Conservation (phyloP, 306 rosid genomes). For the Acacia crassicarpa region DNA sequence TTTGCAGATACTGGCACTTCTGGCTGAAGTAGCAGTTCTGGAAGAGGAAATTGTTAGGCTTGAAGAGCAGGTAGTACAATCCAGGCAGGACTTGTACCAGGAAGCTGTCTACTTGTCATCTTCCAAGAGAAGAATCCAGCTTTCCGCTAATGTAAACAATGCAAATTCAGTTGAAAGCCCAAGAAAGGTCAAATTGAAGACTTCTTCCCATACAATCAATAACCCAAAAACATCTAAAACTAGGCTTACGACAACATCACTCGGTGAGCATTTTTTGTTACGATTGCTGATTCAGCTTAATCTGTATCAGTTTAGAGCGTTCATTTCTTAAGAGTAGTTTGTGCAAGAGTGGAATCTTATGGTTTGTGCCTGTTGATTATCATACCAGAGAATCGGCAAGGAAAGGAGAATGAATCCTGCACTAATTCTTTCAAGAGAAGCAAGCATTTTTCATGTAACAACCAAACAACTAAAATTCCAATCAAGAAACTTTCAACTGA, state of each 20-base stretch:
- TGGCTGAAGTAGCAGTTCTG: conserved; percentile 95
- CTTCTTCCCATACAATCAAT: conserved; percentile 38
- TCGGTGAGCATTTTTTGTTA: conserved; percentile 47
- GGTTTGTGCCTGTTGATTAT: conserved; percentile 25
- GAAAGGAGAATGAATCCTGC: conserved; percentile 65
- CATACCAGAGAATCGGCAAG: conserved; percentile 58
- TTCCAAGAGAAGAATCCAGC: conserved; percentile 59
- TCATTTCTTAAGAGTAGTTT: conserved; percentile 1
- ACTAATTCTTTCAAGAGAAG: conserved; percentile 44
- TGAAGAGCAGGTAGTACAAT: conserved; percentile 76
- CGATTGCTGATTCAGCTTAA: conserved; percentile 1
- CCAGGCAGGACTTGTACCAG: conserved; percentile 81
- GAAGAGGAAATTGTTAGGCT: conserved; percentile 99
- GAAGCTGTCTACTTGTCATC: conserved; percentile 85
- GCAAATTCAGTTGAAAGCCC: conserved; percentile 40
- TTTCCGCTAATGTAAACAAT: conserved; percentile 37
- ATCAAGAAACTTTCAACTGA: conserved; percentile 45
- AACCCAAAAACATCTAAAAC: conserved; percentile 24
- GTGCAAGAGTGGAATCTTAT: conserved; percentile 16
- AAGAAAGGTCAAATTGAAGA: conserved; percentile 44
- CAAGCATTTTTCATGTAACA: conserved; percentile 31
- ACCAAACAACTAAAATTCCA: conserved; percentile 38
- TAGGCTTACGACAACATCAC: conserved; percentile 27
- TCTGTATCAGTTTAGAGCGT: not conserved
- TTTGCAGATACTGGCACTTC: conserved; percentile 70